Base-by-base conservation (phyloP, 805 yeast genomes). In the Saccharomyces kudriavzevii region DNA sequence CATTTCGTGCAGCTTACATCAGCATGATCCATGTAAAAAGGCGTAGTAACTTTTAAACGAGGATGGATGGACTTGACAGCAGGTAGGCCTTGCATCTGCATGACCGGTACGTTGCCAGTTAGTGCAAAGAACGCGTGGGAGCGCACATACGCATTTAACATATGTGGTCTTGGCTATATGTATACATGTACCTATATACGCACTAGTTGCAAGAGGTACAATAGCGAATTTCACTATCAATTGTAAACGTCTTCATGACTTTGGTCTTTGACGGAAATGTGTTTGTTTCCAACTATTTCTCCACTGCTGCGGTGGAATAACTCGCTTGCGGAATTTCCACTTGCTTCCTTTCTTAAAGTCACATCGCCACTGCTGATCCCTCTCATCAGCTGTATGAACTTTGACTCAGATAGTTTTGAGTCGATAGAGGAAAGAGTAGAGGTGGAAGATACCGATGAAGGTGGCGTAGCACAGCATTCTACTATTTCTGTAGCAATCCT, bases 361-460 rank as follows among this genome's bases (percentile, higher is more conserved):
- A 67, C 67, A 1, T 57, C 61, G 3, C 70, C 72, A 20, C 61
- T 68, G 40, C 69, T 63, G 6, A 68, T 58, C 20, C 57, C 60
- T 51, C 63, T 60, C 69, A 68, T 62, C 25, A 68, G 52, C 1
- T 60, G 60, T 54, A 68, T 56, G 40, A 68, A 68, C 51, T 67
- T 66, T 2, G 70, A 67, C 2, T 59, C 57, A 10, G 60, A 54
- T 2, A 68, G 56, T 49, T 66, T 64, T 5, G 63, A 50, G 14
- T 52, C 53, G 25, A 53, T 50, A 1, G 60, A 55, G 2, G 59
- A 40, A 17, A 35, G 24, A n/a, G 43, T 35, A 8, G 43, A 35
- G 20, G 43, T 6, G 24, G 43, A 35, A 9, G 24, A 35, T 2
- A 61, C 49, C 3, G 60, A 49, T n/a, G 47, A 43, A 31, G 57